Base-by-base conservation (phyloP, 179 eudicot genomes). In the Amaranthus tricolor region DNA sequence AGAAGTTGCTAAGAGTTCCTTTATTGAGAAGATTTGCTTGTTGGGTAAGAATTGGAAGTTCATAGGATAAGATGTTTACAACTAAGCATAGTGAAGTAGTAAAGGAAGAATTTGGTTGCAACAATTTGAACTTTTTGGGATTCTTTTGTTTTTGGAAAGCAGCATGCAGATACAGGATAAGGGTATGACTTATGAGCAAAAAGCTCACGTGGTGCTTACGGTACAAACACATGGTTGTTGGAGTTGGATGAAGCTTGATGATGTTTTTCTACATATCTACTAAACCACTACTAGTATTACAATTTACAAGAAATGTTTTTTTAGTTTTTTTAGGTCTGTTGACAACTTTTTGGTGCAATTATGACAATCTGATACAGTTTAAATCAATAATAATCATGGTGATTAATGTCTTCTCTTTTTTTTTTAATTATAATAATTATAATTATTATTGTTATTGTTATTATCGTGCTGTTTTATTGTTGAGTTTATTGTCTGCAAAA, bases 181-280 rank as follows among this genome's bases (percentile, higher is more conserved):
- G 17, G 5, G 49, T 54, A 55, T 54, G 79, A 60, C 68, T 58
- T 14, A 19, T 66, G 12, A 43, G 7, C 48, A 20, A 77, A 48
- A 54, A 64, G 44, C 71, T 77, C 80, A 77, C 76, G 76, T 77
- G 75, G 71, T 71, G 63, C 58, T 10, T 77, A 61, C 62, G 70
- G 62, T 62, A 49, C 70, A 15, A 70, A 61, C 75, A 62, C 75
- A 77, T 77, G 70, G 74, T 76, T 54, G 69, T 70, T 70, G 70
- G 20, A 19, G 21, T 68, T 68, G 53, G 47, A 69, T 11, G 7
- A 7, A 31, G 20, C n/a, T 40, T 5, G 60, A 45, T 71, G 54
- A 31, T 43, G 40, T 57, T 49, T 7, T 47, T 68, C 51, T 76
- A 57, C 78, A 68, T 67, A 49, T 68, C 45, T 55, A 16, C 48